These are phyloP conservation scores for Marchantia polymorpha DNA, from an alignment of 225 moss, liverwort and hornwort species.

Conservation along the genomic window DNA sequence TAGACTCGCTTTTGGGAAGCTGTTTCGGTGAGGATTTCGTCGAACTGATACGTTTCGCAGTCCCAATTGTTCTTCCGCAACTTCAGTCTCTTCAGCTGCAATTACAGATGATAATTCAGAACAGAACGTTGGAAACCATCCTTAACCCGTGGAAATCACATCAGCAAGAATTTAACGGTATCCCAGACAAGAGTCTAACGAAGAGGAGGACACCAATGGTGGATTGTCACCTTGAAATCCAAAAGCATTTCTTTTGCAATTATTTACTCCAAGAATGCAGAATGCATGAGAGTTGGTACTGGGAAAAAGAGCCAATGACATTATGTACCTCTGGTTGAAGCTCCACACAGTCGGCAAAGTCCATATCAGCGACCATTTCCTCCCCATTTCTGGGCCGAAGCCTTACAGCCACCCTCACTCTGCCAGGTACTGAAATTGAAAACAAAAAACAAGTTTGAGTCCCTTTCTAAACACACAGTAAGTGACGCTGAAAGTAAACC, in stretches of 20 bases:
- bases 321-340: conserved; percentile 81
- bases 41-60: conserved; percentile 96
- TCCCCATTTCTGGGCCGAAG: conserved; percentile 87
- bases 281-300: not conserved
- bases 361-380: conserved; percentile 84
- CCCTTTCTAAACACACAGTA: too few species aligned
- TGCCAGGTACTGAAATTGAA: conserved; percentile 58
- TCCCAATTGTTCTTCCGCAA: conserved; percentile 98
- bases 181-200: not conserved
- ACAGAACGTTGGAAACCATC: too few species aligned
- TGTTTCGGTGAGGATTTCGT: conserved; percentile 90
- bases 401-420: conserved; percentile 88
- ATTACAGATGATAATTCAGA: not conserved
- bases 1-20: conserved; percentile 99
- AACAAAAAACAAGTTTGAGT: not conserved
- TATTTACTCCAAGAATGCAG: not conserved
- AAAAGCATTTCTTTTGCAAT: too few species aligned
- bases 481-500: too few species aligned
- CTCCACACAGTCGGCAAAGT: conserved; percentile 97
- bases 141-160: not conserved
- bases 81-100: conserved; percentile 89
- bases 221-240: not conserved
- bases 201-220: not conserved
- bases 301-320: not conserved
- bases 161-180: not conserved